phyloP scores from a whole-genome alignment of 2,329 filamentous ascomycete genomes.

The Aspergillus intermedius region DNA sequence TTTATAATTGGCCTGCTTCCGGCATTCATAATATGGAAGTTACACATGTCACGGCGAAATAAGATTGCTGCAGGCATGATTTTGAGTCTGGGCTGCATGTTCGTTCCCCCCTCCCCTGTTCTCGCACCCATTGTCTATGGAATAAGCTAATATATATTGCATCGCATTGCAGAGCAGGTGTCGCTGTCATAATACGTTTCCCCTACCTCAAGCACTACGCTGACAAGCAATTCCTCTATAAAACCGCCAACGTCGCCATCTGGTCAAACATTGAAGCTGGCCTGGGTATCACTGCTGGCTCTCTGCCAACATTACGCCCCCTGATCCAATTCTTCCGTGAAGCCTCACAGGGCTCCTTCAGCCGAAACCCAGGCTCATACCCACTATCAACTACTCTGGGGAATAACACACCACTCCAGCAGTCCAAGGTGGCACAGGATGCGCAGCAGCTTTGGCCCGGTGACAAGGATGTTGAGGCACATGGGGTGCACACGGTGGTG shows the following conservation, averaged over 20 bases:
- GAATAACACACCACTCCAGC: constrained; percentile 1
- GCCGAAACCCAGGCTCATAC: constrained; percentile 10
- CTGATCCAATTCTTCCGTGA: constrained; percentile 31
- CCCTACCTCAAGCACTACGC: constrained; percentile 10
- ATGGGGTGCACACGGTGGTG: constrained; percentile 19
- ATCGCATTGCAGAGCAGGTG: constrained; percentile 15
- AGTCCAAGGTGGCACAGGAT: constrained; percentile 3
- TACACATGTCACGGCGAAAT: constrained; percentile 48
- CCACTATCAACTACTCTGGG: constrained; percentile 12
- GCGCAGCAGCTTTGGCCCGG: constrained; percentile 8
- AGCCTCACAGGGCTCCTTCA: constrained; percentile 11
- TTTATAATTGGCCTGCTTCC: constrained; percentile 49
- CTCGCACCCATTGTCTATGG: neutral
- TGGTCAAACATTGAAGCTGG: constrained; percentile 29
- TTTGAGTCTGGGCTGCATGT: constrained; percentile 49
- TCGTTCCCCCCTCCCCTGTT: constrained; percentile 15
- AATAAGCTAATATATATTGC: constrained; percentile 16
- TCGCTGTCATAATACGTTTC: constrained; percentile 17
- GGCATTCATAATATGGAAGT: constrained; percentile 47
- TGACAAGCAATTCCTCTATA: constrained; percentile 17
- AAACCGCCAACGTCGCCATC: constrained; percentile 40
- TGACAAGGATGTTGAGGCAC: constrained; percentile 6
- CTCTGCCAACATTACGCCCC: constrained; percentile 37
- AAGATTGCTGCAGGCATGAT: constrained; percentile 48
- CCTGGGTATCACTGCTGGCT: constrained; percentile 33